Conservation (phyloP, 2,329 filamentous ascomycete species). For the Paradendryphiella salina region DNA sequence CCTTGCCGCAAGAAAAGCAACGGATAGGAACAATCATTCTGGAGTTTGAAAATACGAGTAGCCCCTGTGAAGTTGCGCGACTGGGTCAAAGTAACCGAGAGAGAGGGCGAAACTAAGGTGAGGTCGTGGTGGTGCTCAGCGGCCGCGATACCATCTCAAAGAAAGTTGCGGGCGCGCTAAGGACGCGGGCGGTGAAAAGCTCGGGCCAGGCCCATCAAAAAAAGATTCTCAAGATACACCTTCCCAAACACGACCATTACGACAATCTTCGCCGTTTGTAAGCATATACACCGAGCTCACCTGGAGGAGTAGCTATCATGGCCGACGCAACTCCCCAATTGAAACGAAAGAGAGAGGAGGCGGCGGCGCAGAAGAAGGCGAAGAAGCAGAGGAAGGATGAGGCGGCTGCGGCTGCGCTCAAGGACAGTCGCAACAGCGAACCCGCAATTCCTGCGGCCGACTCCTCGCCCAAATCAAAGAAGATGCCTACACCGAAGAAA, state of each 20-base stretch:
- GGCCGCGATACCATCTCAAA: slow-evolving; percentile 33
- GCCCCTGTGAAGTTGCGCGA: neutral
- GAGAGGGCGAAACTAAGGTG: slow-evolving; percentile 1
- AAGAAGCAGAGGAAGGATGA: slow-evolving; percentile 37
- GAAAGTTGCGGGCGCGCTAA: slow-evolving; percentile 40
- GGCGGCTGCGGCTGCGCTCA: slow-evolving; percentile 15
- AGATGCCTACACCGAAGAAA: slow-evolving; percentile 17
- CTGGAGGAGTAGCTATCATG: slow-evolving; percentile 22
- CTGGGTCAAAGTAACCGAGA: neutral
- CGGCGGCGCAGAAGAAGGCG: slow-evolving; percentile 34
- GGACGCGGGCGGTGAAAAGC: slow-evolving; percentile 39
- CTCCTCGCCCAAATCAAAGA: slow-evolving; percentile 19
- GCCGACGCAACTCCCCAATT: slow-evolving; percentile 30
- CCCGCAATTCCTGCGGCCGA: slow-evolving; percentile 16
- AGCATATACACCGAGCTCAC: neutral
- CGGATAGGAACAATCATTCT: slow-evolving; percentile 98
- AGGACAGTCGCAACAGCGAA: slow-evolving; percentile 18
- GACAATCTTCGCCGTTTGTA: slow-evolving; percentile 4
- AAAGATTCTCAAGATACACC: slow-evolving; percentile 21
- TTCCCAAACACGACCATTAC: slow-evolving; percentile 3
- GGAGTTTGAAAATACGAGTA: slow-evolving; percentile 20
- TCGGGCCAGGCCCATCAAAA: slow-evolving; percentile 35
- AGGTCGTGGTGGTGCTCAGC: slow-evolving; percentile 17
- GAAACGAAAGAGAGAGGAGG: slow-evolving; percentile 39
- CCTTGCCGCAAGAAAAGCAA: slow-evolving; percentile 99